phyloP scores from a whole-genome alignment of 1,284 basidiomycete species.

The Ustilago curta region DNA sequence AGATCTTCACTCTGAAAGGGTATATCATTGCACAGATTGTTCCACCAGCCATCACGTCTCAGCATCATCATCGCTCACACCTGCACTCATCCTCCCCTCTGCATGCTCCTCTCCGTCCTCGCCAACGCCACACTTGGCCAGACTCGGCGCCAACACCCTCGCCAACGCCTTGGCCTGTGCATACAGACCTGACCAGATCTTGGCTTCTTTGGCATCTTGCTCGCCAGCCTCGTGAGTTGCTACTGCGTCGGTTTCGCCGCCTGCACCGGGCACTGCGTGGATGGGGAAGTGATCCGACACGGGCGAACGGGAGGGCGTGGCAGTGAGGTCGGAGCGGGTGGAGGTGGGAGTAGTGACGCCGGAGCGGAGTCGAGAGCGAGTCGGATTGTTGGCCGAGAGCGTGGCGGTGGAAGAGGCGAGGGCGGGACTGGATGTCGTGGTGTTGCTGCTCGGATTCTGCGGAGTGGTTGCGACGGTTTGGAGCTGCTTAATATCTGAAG shows the following conservation, averaged over 20 bases:
- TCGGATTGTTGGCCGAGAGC: conserved; percentile 20
- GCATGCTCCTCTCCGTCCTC: conserved; percentile 23
- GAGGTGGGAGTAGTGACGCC: conserved; percentile 41
- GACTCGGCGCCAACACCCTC: conserved; percentile 35
- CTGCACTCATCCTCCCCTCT: conserved; percentile 17
- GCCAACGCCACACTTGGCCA: conserved; percentile 33
- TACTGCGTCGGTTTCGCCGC: background rate
- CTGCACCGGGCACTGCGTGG: background rate
- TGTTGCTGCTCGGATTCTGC: background rate
- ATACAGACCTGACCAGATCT: conserved; percentile 35
- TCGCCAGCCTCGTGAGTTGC: background rate
- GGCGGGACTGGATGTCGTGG: conserved; percentile 3
- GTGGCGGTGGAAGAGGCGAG: conserved; percentile 28
- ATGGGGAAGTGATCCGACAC: conserved; percentile 35
- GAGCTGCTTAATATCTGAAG: background rate
- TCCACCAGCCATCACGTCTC: background rate
- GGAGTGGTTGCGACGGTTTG: conserved; percentile 13
- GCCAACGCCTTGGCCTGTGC: conserved; percentile 45
- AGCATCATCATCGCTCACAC: conserved; percentile 35
- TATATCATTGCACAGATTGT: conserved; percentile 17
- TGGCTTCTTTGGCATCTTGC: conserved; percentile 21
- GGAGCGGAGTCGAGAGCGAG: conserved; percentile 32
- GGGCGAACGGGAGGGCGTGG: conserved; percentile 34
- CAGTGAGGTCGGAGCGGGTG: conserved; percentile 15
- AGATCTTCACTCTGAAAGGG: background rate